Base-by-base conservation (phyloP, 2,329 filamentous ascomycete genomes). In the Xylariaceae sp. region DNA sequence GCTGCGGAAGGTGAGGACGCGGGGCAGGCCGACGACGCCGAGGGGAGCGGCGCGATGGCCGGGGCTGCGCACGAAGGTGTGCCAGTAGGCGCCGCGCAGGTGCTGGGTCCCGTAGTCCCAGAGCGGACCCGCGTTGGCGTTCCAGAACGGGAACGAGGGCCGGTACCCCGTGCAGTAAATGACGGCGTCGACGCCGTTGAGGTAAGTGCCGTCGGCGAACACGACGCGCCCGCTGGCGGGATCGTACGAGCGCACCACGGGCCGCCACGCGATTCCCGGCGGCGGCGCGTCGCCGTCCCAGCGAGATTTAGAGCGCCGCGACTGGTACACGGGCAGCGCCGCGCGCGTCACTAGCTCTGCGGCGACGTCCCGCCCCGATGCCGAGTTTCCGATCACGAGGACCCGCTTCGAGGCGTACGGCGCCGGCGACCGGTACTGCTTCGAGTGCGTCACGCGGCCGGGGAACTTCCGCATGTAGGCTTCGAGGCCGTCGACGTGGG, bases 201-300 rank as follows among this genome's bases (percentile, higher is more conserved):
- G 63, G 2, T 66, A 55, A 2, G 70, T 70, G 2, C 62, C 73
- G 56, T 79, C 76, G 0, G 63, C 63, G 50, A 79, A 79, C 1
- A 79, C 48, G 64, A 85, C 70, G 42, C 77, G 57, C 21, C 79
- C 74, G 64, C 76, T 69, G 48, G 71, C 9, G 20, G 23, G 23
- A 4, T 69, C 60, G 62, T 75, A 85, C 26, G 76, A 72, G 1
- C 63, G 70, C 43, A 87, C 77, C 10, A 81, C 62, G 0, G 81
- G 79, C 61, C 82, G 84, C 82, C 82, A 86, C 5, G 65, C 73
- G 3, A 84, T 75, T 0, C 80, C 81, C 0, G 64, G 32, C 0
- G 77, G 77, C 0, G 83, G 80, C 7, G 68, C 52, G 23, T 75
- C 67, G 10, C 80, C 79, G 46, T 85, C 82, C 77, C 81, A 84